A percentile compares a stretch with the other conserved stretches of the same genome.
These are phyloP conservation scores for Sordariomycetes sp. DNA, from an alignment of 2,329 filamentous ascomycete species.

Conservation along the genomic window DNA sequence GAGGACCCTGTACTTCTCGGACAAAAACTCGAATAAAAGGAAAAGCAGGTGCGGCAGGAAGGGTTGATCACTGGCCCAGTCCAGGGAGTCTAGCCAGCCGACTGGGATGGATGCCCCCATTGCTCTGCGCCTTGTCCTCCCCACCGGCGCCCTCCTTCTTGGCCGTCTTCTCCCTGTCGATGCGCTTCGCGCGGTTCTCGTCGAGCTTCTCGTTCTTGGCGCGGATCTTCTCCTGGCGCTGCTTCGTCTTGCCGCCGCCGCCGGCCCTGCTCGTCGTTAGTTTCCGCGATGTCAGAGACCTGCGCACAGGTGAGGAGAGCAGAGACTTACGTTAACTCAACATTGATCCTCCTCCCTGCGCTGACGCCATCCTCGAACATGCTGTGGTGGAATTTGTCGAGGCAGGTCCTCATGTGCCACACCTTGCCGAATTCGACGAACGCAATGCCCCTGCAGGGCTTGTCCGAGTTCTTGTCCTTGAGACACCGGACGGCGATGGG, in stretches of 20 bases:
- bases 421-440: constrained; percentile 85
- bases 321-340: constrained; percentile 70
- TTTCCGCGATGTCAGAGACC: background rate
- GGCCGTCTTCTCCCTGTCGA: constrained; percentile 33
- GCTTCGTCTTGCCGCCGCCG: constrained; percentile 70
- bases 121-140: constrained; percentile 11
- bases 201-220: constrained; percentile 81
- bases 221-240: constrained; percentile 67
- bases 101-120: constrained; percentile 40
- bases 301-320: constrained; percentile 3
- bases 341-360: constrained; percentile 70
- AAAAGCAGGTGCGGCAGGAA: background rate
- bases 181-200: constrained; percentile 46
- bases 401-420: constrained; percentile 85
- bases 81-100: constrained; percentile 23
- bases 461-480: constrained; percentile 53
- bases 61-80: background rate
- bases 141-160: constrained; percentile 18
- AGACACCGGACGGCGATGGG: constrained; percentile 51
- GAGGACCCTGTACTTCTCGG: no score
- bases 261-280: constrained; percentile 50
- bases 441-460: constrained; percentile 63
- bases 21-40: background rate
- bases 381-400: constrained; percentile 85
- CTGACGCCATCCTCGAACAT: constrained; percentile 53